Base-by-base conservation (phyloP, 352 stramenopile genomes). In the Globisporangium yorkense region DNA sequence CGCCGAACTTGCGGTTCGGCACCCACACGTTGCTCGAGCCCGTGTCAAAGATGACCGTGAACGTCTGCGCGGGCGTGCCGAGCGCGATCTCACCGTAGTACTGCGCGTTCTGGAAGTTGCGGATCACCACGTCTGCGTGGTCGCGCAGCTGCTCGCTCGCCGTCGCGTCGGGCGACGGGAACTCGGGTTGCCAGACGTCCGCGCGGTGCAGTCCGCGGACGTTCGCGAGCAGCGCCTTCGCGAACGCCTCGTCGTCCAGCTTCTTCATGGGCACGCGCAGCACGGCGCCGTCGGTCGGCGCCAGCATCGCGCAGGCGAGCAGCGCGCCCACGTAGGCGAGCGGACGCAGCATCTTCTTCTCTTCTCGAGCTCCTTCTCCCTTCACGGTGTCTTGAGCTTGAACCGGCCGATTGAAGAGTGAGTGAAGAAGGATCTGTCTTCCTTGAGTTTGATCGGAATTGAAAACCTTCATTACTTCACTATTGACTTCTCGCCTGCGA, bases 21-120 rank as follows among this genome's bases (percentile, higher is more conserved):
- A 74, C 65, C 67, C 67, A 74, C 27, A 74, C 41, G 44, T 74
- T 68, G 49, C 56, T 59, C 39, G 67, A 74, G 15, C 67, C 67
- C 7, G 67, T 74, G 58, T 74, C 67, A 41, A 72, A 73, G 20
- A 74, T 72, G 35, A 74, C 67, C 39, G 58, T 62, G 56, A 72
- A 65, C 27, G 41, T 63, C 59, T 74, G 67, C 6, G 54, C 20
- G 3, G 67, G 67, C 50, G 65, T 74, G 29, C 67, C 67, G 18
- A 74, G 62, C 37, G 84, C 75, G 44, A 99, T 87, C 21, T 85
- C 70, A 13, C 95, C 93, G 65, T 96, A 98, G 66, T 98, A 98
- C 62, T 98, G 93, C 21, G 92, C 89, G 74, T 98, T 97, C 61
- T 87, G 75, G 67, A 96, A 92, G 84, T 95, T 69, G 59, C 89